phyloP scores from a whole-genome alignment of 2,329 filamentous ascomycete species.

The Sclerotinia nivalis region DNA sequence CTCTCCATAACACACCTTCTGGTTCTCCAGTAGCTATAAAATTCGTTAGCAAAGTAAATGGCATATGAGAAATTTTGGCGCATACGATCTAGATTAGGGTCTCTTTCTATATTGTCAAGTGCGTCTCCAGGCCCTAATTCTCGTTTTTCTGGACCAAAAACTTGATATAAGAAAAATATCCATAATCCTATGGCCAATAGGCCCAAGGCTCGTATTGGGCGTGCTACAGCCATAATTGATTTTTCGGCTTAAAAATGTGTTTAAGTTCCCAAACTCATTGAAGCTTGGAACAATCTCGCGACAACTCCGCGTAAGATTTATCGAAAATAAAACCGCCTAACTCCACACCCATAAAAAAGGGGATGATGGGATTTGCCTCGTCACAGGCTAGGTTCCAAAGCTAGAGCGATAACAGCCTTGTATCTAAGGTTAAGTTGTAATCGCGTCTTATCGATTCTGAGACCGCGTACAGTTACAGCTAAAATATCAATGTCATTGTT shows the following conservation, averaged over 20 bases:
- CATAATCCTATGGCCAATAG: constrained; percentile 71
- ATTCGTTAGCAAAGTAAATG: constrained; percentile 23
- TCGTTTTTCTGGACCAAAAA: constrained; percentile 60
- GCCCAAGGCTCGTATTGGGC: constrained; percentile 78
- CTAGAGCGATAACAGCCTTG: constrained; percentile 1
- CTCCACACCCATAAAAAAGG: constrained; percentile 13
- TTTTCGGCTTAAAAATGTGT: constrained; percentile 28
- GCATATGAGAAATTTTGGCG: constrained; percentile 27
- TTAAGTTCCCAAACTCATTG: constrained; percentile 20
- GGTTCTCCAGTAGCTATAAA: constrained; percentile 77
- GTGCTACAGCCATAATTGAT: constrained; percentile 75
- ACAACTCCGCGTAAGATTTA: constrained; percentile 25
- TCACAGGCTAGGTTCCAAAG: not conserved
- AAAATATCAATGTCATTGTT: not conserved
- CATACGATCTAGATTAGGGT: constrained; percentile 87
- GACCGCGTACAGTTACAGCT: not conserved
- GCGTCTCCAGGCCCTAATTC: constrained; percentile 46
- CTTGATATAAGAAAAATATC: constrained; percentile 75
- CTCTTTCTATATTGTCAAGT: constrained; percentile 65
- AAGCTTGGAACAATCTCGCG: constrained; percentile 13
- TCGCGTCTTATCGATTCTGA: not conserved
- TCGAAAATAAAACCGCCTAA: constrained; percentile 15
- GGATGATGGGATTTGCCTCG: constrained; percentile 8
- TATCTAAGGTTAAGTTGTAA: not conserved
- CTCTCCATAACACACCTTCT: constrained; percentile 70